Conservation (phyloP, 805 yeast species). For the Pichia manshurica region DNA sequence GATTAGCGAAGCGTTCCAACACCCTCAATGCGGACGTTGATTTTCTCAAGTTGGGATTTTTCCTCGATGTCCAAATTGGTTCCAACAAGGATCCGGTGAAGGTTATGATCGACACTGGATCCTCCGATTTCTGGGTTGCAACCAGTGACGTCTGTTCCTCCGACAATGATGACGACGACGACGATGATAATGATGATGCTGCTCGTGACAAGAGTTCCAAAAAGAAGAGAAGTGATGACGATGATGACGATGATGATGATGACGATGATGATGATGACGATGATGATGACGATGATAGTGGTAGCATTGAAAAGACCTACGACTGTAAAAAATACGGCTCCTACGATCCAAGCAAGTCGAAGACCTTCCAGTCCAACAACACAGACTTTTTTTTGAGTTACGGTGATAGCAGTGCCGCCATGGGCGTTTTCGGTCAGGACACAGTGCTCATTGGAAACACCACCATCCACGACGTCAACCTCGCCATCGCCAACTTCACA, state of each 20-base stretch:
- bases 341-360: conserved; percentile 25
- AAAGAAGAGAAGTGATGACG: neutral
- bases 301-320: neutral
- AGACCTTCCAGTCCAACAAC: conserved; percentile 31
- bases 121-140: conserved; percentile 96
- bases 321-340: neutral
- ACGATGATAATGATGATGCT: neutral
- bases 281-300: neutral
- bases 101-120: conserved; percentile 93
- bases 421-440: conserved; percentile 57
- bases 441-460: conserved; percentile 44
- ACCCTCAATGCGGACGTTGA: neutral
- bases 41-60: neutral
- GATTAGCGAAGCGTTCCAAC: too few species aligned
- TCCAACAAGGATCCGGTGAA: conserved; percentile 94
- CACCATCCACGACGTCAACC: conserved; percentile 44
- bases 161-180: conserved; percentile 29
- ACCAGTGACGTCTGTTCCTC: conserved; percentile 80
- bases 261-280: neutral
- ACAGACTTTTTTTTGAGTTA: conserved; percentile 38
- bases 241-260: neutral
- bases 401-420: conserved; percentile 41
- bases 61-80: conserved; percentile 80
- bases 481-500: conserved; percentile 66
- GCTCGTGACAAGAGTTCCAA: too few species aligned